These are phyloP conservation scores for Arthrobotrys pseudoclavata DNA, from an alignment of 2,329 filamentous ascomycete species.

Conservation along the genomic window DNA sequence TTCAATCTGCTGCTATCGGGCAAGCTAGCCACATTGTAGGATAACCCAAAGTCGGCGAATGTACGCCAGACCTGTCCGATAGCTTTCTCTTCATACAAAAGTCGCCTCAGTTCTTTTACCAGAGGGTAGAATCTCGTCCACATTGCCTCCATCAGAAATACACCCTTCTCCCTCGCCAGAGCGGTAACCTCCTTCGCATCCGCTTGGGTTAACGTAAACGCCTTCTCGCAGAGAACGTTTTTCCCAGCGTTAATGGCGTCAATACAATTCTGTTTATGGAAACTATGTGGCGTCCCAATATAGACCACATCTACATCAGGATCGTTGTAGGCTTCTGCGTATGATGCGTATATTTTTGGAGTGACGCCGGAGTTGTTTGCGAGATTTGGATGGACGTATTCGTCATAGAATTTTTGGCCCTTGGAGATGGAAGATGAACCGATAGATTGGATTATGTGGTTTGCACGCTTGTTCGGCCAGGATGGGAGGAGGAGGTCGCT, in stretches of 20 bases:
- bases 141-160: conserved; percentile 69
- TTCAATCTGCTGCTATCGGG: conserved; percentile 65
- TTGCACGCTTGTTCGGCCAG: conserved; percentile 65
- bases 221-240: conserved; percentile 69
- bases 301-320: conserved; percentile 68
- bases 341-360: conserved; percentile 67
- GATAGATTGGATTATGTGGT: conserved; percentile 68
- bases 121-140: conserved; percentile 69
- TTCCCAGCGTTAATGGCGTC: conserved; percentile 68
- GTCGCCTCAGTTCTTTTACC: conserved; percentile 64
- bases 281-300: conserved; percentile 68
- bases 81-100: conserved; percentile 67
- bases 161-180: conserved; percentile 66
- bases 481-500: conserved; percentile 67
- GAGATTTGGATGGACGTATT: conserved; percentile 61
- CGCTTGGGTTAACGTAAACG: conserved; percentile 67
- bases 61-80: conserved; percentile 67
- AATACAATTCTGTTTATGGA: conserved; percentile 68
- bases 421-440: conserved; percentile 67
- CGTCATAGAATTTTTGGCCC: conserved; percentile 66
- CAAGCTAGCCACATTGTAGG: conserved; percentile 65
- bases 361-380: conserved; percentile 62
- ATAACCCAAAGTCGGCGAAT: conserved; percentile 67
- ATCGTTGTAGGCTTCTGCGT: conserved; percentile 67
- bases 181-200: conserved; percentile 67